These are phyloP conservation scores for Microsporum canis DNA, from an alignment of 2,329 filamentous ascomycete species.

Conservation along the genomic window DNA sequence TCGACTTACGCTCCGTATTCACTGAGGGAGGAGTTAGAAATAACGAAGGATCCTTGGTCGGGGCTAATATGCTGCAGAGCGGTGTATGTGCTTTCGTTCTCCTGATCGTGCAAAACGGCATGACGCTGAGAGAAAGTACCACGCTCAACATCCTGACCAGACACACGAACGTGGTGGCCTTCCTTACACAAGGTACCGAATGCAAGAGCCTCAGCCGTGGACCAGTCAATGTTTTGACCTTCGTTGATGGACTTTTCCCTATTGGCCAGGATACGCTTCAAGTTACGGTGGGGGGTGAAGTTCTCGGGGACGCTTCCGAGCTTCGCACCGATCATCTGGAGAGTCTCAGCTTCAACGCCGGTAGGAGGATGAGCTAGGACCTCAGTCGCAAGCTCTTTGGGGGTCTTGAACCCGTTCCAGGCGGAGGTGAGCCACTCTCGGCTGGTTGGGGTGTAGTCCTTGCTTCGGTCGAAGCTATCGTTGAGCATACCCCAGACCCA, in stretches of 20 bases:
- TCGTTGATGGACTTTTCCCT: slow-evolving; percentile 86
- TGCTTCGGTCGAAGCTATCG: slow-evolving; percentile 93
- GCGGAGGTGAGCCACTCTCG: slow-evolving; percentile 98
- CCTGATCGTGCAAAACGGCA: slow-evolving; percentile 94
- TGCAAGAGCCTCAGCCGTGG: slow-evolving; percentile 88
- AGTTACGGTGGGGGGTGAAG: slow-evolving; percentile 84
- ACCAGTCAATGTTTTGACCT: slow-evolving; percentile 93
- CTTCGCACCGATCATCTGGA: slow-evolving; percentile 71
- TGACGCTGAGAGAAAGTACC: slow-evolving; percentile 98
- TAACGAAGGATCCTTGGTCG: slow-evolving; percentile 90
- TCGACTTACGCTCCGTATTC: slow-evolving; percentile 52
- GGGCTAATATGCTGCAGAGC: slow-evolving; percentile 80
- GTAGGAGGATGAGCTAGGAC: slow-evolving; percentile 86
- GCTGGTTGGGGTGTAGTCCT: slow-evolving; percentile 89
- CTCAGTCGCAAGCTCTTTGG: slow-evolving; percentile 91
- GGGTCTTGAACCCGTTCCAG: slow-evolving; percentile 99
- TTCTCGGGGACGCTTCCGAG: slow-evolving; percentile 70
- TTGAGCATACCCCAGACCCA: slow-evolving; percentile 99
- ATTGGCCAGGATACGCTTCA: slow-evolving; percentile 87
- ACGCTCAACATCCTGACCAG: slow-evolving; percentile 97
- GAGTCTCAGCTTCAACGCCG: slow-evolving; percentile 57
- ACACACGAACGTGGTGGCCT: slow-evolving; percentile 93
- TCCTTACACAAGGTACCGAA: slow-evolving; percentile 86
- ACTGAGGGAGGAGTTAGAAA: slow-evolving; percentile 84
- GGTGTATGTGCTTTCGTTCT: slow-evolving; percentile 84